These are phyloP conservation scores for Heliamphora pulchella DNA, from an alignment of 179 eudicot genomes.

Conservation along the genomic window DNA sequence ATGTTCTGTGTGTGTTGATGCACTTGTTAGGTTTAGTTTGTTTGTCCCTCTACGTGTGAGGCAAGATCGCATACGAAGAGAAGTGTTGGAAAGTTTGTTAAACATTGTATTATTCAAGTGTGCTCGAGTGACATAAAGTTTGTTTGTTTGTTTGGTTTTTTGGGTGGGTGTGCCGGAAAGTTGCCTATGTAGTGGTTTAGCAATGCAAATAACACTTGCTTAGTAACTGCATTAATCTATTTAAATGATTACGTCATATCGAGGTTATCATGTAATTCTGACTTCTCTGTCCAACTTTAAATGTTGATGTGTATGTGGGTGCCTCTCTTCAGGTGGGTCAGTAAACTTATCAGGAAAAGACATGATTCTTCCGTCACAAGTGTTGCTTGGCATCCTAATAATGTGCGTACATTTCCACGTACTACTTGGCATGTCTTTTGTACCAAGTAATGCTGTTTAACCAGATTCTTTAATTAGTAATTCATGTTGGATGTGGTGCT, in stretches of 20 bases:
- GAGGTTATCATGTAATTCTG: background rate
- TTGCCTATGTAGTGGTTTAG: background rate
- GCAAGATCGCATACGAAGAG: too few species aligned
- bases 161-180: background rate
- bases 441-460: background rate
- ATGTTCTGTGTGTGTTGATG: too few species aligned
- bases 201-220: background rate
- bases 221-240: background rate
- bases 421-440: background rate
- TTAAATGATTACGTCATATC: background rate
- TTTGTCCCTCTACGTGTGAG: too few species aligned
- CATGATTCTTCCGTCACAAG: slow-evolving; percentile 96
- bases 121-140: too few species aligned
- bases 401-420: slow-evolving; percentile 41
- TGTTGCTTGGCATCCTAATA: slow-evolving; percentile 99
- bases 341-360: slow-evolving; percentile 92
- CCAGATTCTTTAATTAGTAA: background rate
- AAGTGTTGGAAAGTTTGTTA: too few species aligned
- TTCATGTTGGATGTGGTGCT: background rate
- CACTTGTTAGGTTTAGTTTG: too few species aligned
- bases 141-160: too few species aligned
- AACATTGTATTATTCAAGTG: too few species aligned
- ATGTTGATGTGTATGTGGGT: slow-evolving; percentile 11
- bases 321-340: slow-evolving; percentile 83
- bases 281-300: background rate